Percentiles rank a stretch among this genome's conserved stretches.
Evolutionary conservation across 2,329 filamentous ascomycete species (phyloP).

Genomic region (Lachnellula suecica): DNA sequence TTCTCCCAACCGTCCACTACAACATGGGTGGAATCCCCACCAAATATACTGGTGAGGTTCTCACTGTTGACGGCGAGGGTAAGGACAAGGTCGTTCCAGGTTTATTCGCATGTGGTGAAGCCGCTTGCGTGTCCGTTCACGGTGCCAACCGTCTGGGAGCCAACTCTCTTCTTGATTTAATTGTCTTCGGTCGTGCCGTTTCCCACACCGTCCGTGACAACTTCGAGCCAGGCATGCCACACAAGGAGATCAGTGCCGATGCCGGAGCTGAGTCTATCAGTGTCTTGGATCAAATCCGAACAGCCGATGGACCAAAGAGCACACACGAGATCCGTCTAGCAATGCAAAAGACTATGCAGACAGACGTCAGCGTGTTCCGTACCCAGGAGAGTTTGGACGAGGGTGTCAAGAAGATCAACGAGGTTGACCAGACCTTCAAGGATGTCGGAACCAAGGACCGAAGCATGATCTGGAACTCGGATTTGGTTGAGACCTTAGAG

Average conservation of each 20-base stretch:
- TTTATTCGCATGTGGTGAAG: constrained; percentile 95
- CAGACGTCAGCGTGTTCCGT: constrained; percentile 94
- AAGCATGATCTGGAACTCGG: constrained; percentile 99
- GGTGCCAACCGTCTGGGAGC: constrained; percentile 96
- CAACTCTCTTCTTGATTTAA: constrained; percentile 95
- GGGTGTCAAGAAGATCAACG: constrained; percentile 83
- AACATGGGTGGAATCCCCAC: constrained; percentile 99
- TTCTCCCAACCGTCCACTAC: constrained; percentile 96
- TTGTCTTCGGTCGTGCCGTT: constrained; percentile 96
- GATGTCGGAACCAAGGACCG: constrained; percentile 95
- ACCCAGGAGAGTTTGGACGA: constrained; percentile 85
- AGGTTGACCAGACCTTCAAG: constrained; percentile 77
- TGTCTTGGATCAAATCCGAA: constrained; percentile 83
- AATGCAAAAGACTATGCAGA: constrained; percentile 99
- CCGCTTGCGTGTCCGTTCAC: constrained; percentile 96
- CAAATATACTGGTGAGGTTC: constrained; percentile 93
- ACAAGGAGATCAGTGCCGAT: constrained; percentile 78
- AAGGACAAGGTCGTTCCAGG: constrained; percentile 93
- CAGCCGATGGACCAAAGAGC: constrained; percentile 77
- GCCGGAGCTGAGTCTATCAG: constrained; percentile 86
- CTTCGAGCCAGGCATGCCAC: constrained; percentile 78
- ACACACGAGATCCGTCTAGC: constrained; percentile 84
- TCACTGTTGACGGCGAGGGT: constrained; percentile 82
- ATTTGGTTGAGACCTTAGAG: constrained; percentile 94
- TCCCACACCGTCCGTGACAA: constrained; percentile 97